A percentile compares a stretch with the other conserved stretches of the same genome.
Evolutionary conservation across 768 basidiomycete species (phyloP).

Genomic region (Tylopilus rubrobrunneus): DNA sequence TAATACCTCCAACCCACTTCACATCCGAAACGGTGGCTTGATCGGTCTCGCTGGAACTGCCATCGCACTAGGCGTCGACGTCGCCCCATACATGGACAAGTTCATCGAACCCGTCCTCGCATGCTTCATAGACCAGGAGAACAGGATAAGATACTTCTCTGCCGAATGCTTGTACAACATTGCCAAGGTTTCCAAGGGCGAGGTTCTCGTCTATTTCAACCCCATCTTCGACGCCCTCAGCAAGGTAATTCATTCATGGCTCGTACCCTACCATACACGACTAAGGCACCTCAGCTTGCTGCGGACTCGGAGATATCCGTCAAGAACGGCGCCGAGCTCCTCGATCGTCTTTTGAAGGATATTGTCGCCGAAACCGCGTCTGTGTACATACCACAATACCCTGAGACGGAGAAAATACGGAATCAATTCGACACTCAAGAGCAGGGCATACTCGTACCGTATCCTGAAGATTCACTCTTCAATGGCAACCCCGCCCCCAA

Average conservation of each 20-base stretch:
- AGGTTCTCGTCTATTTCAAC: slow-evolving; percentile 95
- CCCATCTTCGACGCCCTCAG: slow-evolving; percentile 96
- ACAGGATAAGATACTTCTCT: slow-evolving; percentile 94
- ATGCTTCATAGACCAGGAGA: slow-evolving; percentile 93
- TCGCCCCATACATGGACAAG: slow-evolving; percentile 91
- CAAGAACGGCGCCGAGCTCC: slow-evolving; percentile 95
- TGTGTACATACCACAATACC: slow-evolving; percentile 85
- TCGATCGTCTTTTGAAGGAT: slow-evolving; percentile 96
- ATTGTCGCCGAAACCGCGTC: slow-evolving; percentile 97
- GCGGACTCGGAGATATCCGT: slow-evolving; percentile 95
- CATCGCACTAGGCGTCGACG: slow-evolving; percentile 92
- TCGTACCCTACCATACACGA: slow-evolving; percentile 2
- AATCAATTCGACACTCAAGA: slow-evolving; percentile 39
- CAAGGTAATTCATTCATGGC: slow-evolving; percentile 57
- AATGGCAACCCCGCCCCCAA: slow-evolving; percentile 35
- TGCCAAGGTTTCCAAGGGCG: slow-evolving; percentile 94
- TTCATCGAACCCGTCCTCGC: slow-evolving; percentile 85
- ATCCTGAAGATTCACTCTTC: slow-evolving; percentile 45
- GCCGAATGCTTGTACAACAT: slow-evolving; percentile 99
- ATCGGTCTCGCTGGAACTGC: slow-evolving; percentile 95
- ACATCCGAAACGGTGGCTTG: slow-evolving; percentile 90
- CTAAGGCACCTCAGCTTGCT: slow-evolving; percentile 61
- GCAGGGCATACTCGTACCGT: slow-evolving; percentile 59
- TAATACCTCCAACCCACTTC: slow-evolving; percentile 75
- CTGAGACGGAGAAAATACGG: slow-evolving; percentile 70